A percentile compares a stretch with the other conserved stretches of the same genome.
Conservation (phyloP, 75 land plant species). For the Picea sitchensis region DNA sequence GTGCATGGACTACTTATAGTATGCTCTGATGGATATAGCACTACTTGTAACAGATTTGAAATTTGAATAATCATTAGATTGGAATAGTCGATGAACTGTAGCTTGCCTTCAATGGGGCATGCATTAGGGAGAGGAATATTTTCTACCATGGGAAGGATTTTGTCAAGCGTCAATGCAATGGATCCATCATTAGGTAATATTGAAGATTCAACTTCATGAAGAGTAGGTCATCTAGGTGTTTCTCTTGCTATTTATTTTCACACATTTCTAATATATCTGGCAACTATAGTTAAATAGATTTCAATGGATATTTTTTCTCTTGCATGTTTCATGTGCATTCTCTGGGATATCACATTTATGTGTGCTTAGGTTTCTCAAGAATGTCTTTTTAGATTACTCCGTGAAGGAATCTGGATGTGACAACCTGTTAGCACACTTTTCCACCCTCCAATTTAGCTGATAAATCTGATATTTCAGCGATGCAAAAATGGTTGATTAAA, state of each 20-base stretch:
- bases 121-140: slow-evolving; percentile 41
- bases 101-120: slow-evolving; percentile 42
- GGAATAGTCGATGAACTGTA: background rate
- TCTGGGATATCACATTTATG: background rate
- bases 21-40: too few species aligned
- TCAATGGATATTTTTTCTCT: background rate
- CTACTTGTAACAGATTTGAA: too few species aligned
- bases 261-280: background rate
- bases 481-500: too few species aligned
- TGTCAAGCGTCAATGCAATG: slow-evolving; percentile 26
- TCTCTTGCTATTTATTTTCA: background rate
- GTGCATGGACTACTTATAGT: too few species aligned
- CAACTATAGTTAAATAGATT: background rate
- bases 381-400: background rate
- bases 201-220: background rate
- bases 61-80: background rate
- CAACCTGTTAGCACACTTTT: too few species aligned
- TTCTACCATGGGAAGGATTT: slow-evolving; percentile 67
- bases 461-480: too few species aligned
- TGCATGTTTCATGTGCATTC: background rate
- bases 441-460: too few species aligned
- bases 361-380: background rate
- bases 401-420: slow-evolving; percentile 1
- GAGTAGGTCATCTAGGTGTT: background rate
- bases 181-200: slow-evolving; percentile 45